Base-by-base conservation (phyloP, 2,329 filamentous ascomycete species). In the Aplosporella prunicola region DNA sequence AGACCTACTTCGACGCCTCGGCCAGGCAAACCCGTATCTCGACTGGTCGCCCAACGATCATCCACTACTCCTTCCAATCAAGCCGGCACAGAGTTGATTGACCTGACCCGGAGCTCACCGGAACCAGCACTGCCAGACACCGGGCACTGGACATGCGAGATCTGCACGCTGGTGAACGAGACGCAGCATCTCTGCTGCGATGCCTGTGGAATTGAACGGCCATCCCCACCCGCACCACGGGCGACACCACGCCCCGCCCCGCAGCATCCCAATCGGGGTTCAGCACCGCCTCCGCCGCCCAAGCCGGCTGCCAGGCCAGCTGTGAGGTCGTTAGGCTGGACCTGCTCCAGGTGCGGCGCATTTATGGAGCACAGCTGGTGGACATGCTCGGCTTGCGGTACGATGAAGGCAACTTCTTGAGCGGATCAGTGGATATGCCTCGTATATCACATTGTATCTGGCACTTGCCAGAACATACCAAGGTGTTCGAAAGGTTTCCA, bases 351-450 rank as follows among this genome's bases (percentile, higher is more conserved):
- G 5, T 80, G 76, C 43, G 71, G 72, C 5, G 67, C 68, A 1
- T 79, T 76, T 42, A 79, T 78, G 73, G 76, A 79, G 52, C 67
- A 64, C 14, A 59, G 74, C 47, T 80, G 74, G 74, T 79, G 74
- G 75, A 78, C 73, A 4, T 80, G 76, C 47, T 68, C 69, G 10
- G 61, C 61, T 9, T 80, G 76, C 52, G 74, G 75, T 33, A 61
- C 55, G 7, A 73, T 79, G 71, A 79, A 78, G 43, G 34, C 47
- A 5, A 52, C 57, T 14, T 57, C 53, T 18, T 41, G 26, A 41
- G 25, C n/a, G n/a, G n/a, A n/a, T n/a, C n/a, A n/a, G n/a, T n/a
- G n/a, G n/a, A n/a, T n/a, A n/a, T n/a, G n/a, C n/a, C n/a, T n/a
- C n/a, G n/a, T n/a, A n/a, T n/a, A n/a, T n/a, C n/a, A n/a, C n/a